Evolutionary conservation across 2,329 filamentous ascomycete species (phyloP).

Genomic region (Cryphonectria nitschkei): DNA sequence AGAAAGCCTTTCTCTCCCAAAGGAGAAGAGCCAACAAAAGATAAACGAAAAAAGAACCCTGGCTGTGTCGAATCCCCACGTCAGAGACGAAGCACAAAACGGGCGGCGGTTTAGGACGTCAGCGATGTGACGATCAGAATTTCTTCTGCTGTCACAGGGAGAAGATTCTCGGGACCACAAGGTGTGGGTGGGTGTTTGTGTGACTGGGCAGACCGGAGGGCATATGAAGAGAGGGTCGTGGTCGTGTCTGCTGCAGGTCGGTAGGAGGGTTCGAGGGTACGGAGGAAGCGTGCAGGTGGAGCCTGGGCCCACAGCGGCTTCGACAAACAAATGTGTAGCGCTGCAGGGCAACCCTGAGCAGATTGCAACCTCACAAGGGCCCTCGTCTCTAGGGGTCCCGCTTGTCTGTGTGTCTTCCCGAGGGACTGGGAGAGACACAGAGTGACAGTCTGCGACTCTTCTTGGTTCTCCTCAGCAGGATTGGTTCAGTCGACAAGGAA

Average conservation of each 20-base stretch:
- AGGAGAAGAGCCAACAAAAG: not conserved
- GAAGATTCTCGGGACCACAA: not conserved
- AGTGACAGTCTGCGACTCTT: not conserved
- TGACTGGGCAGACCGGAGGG: not conserved
- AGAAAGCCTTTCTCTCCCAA: not conserved
- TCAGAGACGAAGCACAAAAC: slow-evolving; percentile 16
- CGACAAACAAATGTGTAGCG: not conserved
- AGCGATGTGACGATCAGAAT: slow-evolving; percentile 27
- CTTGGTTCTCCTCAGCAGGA: not conserved
- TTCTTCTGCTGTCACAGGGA: slow-evolving; percentile 17
- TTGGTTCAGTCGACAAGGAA: not conserved
- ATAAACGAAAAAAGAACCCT: not conserved
- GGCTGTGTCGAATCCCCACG: slow-evolving; percentile 7
- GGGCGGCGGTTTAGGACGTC: slow-evolving; percentile 3
- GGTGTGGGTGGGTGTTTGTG: slow-evolving; percentile 8
- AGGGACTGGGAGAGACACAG: not conserved
- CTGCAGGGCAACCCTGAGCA: not conserved
- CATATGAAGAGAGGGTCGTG: not conserved
- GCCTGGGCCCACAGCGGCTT: slow-evolving; percentile 1
- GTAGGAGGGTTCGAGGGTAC: not conserved
- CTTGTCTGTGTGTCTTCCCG: not conserved
- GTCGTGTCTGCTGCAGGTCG: not conserved
- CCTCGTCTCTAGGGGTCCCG: not conserved
- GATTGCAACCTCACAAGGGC: slow-evolving; percentile 1
- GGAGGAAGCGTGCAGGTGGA: slow-evolving; percentile 4